Percentiles rank a stretch among this genome's conserved stretches.
Conservation (phyloP, 192 early-diverging fungal species). For the Kickxella alabastrina region DNA sequence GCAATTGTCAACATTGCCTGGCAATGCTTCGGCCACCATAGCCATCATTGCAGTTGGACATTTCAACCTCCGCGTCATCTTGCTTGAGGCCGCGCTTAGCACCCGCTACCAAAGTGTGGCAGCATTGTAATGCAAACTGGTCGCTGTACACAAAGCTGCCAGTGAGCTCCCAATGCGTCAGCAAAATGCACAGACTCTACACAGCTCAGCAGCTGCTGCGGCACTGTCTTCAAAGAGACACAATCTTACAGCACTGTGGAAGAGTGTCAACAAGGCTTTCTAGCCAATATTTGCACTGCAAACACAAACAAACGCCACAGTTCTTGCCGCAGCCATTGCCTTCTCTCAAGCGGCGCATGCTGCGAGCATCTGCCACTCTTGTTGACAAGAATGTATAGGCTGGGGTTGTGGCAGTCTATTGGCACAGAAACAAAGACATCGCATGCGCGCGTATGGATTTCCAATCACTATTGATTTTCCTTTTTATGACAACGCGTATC, state of each 20-base stretch:
- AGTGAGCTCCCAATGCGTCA: constrained; percentile 48
- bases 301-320: background rate
- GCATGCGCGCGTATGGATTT: no score
- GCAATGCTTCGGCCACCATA: constrained; percentile 3
- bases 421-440: background rate
- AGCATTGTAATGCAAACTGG: no score
- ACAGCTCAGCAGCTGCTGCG: background rate
- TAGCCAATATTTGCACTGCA: background rate
- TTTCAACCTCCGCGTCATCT: no score
- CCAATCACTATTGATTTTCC: no score
- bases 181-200: constrained; percentile 15
- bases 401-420: background rate
- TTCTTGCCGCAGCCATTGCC: background rate
- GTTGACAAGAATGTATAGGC: background rate
- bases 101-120: no score
- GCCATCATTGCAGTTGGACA: constrained; percentile 27
- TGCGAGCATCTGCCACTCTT: background rate
- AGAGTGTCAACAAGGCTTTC: background rate
- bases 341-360: background rate
- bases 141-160: constrained; percentile 12
- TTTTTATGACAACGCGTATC: no score
- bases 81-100: no score
- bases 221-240: background rate
- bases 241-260: constrained; percentile 22
- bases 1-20: constrained; percentile 10